Evolutionary conservation across 306 rosid species (phyloP), one percentile per base, ranked within the genome.

Genomic region (Datisca glomerata): DNA sequence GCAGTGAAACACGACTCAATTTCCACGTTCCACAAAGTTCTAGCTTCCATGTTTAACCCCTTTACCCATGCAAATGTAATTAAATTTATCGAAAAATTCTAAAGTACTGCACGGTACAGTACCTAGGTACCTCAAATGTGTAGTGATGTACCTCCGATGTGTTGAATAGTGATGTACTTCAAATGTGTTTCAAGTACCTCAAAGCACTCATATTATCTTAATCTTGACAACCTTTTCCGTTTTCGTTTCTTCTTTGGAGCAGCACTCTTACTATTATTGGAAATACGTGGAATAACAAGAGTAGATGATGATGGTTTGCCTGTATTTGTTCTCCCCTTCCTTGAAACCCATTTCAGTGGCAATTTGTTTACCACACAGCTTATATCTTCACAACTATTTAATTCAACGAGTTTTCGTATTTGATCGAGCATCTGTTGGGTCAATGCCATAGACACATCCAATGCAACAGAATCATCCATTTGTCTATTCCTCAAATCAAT

Each of bases 401-500:
- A 65, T 58, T 89, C 89, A 40, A 80, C 89, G 6, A 74, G 70
- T 46, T 80, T 79, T 41, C 65, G 74, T 4, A 80, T 64, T 49
- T 84, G 95, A 71, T 80, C 93, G 7, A 77, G 74, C 68, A 80
- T 75, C 68, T 83, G 89, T 50, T 71, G 70, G 29, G 93, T 67
- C 83, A 74, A 83, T 36, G 94, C 94, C 69, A 76, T 56, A 2
- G 97, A 72, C 24, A 59, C 64, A 46, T 83, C 93, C 47, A 76
- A 61, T 2, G 43, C 75, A 63, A 87, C 43, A 4, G 93, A 79
- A 67, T 74, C 95, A 55, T 80, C 98, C 68, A 68, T 33, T 16
- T 86, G 93, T 54, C 73, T 70, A 44, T 59, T 70, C 68, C 65
- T 60, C 4, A 84, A 59, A 53, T 55, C 23, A 57, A 57, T 65